These are phyloP conservation scores for Ustulina deusta DNA, from an alignment of 2,329 filamentous ascomycete species.

Conservation along the genomic window DNA sequence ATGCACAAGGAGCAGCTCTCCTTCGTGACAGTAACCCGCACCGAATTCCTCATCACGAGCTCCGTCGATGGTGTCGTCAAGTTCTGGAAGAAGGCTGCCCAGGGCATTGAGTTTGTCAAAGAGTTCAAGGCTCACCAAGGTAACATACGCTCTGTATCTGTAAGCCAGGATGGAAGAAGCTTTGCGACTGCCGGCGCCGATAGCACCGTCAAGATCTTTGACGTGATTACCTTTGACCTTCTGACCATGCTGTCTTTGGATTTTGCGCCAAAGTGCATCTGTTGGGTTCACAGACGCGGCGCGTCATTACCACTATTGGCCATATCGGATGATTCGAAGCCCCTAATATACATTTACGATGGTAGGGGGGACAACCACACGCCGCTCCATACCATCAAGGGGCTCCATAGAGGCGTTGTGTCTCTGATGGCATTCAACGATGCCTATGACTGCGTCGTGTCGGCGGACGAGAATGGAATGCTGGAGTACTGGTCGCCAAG, in stretches of 20 bases:
- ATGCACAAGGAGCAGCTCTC: slow-evolving; percentile 98
- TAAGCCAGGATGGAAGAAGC: slow-evolving; percentile 89
- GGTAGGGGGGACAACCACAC: slow-evolving; percentile 83
- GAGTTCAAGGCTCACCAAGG: slow-evolving; percentile 93
- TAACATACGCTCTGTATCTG: slow-evolving; percentile 84
- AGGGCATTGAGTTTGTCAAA: slow-evolving; percentile 97
- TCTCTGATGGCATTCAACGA: slow-evolving; percentile 91
- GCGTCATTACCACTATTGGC: slow-evolving; percentile 90
- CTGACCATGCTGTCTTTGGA: slow-evolving; percentile 84
- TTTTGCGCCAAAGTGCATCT: slow-evolving; percentile 80
- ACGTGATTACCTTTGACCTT: slow-evolving; percentile 88
- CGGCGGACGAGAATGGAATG: slow-evolving; percentile 91
- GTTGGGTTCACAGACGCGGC: slow-evolving; percentile 90
- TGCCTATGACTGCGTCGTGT: slow-evolving; percentile 88
- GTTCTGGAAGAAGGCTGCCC: slow-evolving; percentile 97
- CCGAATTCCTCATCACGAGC: slow-evolving; percentile 94
- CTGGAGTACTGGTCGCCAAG: slow-evolving; percentile 94
- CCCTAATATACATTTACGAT: slow-evolving; percentile 85
- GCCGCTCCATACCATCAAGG: slow-evolving; percentile 81
- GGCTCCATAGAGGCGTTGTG: slow-evolving; percentile 84
- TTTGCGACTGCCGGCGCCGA: slow-evolving; percentile 90
- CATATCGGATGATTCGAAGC: slow-evolving; percentile 79
- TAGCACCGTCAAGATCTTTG: slow-evolving; percentile 83
- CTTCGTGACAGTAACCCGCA: slow-evolving; percentile 90
- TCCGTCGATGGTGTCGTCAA: slow-evolving; percentile 97